phyloP scores from a whole-genome alignment of 2,329 filamentous ascomycete genomes.

The Colletotrichum sublineola region DNA sequence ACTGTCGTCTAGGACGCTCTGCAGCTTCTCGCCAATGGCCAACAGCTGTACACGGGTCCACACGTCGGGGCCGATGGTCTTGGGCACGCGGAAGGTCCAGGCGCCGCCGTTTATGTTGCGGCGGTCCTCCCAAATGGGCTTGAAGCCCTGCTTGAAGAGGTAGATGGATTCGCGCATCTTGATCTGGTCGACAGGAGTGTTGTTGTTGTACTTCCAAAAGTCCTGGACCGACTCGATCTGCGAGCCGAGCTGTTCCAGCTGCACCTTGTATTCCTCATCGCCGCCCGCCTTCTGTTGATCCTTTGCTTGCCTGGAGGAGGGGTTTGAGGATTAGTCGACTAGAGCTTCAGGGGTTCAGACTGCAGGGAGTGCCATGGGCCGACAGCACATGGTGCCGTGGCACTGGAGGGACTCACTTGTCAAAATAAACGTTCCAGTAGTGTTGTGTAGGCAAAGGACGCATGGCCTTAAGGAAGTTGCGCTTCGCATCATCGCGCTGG shows the following conservation, averaged over 20 bases:
- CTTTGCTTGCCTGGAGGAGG: constrained; percentile 56
- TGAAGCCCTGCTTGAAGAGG: constrained; percentile 83
- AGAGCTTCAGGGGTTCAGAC: not conserved
- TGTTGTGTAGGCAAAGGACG: constrained; percentile 82
- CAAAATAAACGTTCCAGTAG: constrained; percentile 82
- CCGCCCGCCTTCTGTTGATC: constrained; percentile 57
- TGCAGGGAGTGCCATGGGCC: not conserved
- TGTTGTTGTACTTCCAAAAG: constrained; percentile 87
- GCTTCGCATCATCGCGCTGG: constrained; percentile 83
- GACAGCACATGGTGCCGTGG: not conserved
- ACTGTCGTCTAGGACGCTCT: constrained; percentile 80
- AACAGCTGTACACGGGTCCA: constrained; percentile 87
- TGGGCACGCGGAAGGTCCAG: constrained; percentile 93
- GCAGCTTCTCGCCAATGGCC: constrained; percentile 85
- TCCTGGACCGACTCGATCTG: constrained; percentile 86
- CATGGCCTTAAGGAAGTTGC: constrained; percentile 83
- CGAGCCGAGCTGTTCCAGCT: constrained; percentile 72
- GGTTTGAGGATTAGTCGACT: not conserved
- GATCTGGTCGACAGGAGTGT: constrained; percentile 81
- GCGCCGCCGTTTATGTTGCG: constrained; percentile 88
- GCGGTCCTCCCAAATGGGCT: constrained; percentile 86
- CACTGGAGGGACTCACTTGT: constrained; percentile 59
- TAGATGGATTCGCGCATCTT: constrained; percentile 84
- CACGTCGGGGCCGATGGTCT: constrained; percentile 77
- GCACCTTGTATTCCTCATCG: constrained; percentile 62